Conservation (phyloP, 305 asterid species). For the Fraxinus greggii region DNA sequence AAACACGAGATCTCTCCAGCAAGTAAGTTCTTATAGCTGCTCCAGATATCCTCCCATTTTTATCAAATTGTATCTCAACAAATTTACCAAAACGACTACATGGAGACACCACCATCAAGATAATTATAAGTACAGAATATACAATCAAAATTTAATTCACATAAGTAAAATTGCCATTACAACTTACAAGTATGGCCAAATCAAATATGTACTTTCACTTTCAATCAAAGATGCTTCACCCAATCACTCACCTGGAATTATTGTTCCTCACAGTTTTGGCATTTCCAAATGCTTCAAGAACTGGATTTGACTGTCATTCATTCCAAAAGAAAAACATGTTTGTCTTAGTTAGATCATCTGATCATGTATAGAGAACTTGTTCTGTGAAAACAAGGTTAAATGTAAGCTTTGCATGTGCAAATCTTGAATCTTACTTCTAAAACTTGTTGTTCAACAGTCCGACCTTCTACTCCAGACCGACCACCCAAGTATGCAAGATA, state of each 20-base stretch:
- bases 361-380: conserved; percentile 2
- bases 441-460: conserved; percentile 99
- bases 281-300: conserved; percentile 98
- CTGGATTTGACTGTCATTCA: conserved; percentile 72
- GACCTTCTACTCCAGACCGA: conserved; percentile 96
- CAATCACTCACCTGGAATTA: conserved; percentile 78
- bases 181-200: conserved; percentile 7
- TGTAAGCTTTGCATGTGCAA: conserved; percentile 17
- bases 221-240: not conserved
- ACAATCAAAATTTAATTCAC: not conserved
- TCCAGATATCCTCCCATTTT: conserved; percentile 96
- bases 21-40: conserved; percentile 96
- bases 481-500: conserved; percentile 97
- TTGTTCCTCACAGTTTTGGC: conserved; percentile 95
- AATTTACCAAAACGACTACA: conserved; percentile 98
- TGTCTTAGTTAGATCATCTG: conserved; percentile 18
- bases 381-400: not conserved
- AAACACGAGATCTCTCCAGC: conserved; percentile 98
- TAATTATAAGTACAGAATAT: not conserved
- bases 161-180: conserved; percentile 8
- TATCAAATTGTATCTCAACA: conserved; percentile 98
- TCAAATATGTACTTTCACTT: conserved; percentile 15
- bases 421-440: conserved; percentile 69
- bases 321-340: conserved; percentile 20
- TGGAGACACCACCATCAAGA: conserved; percentile 26